Evolutionary conservation across 768 basidiomycete species (phyloP).

Genomic region (Trichaptum fuscoviolaceum): DNA sequence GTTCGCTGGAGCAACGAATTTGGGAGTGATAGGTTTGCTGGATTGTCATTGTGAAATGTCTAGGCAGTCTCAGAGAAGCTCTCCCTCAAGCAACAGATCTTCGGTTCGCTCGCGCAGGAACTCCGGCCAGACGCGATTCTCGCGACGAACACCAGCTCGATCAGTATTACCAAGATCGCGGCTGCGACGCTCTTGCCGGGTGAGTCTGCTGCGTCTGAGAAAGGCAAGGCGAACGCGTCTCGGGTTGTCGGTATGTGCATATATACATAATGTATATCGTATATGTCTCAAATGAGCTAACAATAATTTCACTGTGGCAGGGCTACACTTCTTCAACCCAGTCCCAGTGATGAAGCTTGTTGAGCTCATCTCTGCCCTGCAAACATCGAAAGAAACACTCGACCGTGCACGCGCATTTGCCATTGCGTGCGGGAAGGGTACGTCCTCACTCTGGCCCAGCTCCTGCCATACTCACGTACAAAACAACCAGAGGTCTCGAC

Average conservation of each 20-base stretch:
- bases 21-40: background rate
- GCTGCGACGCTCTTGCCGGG: conserved; percentile 65
- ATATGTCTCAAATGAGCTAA: background rate
- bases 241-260: conserved; percentile 70
- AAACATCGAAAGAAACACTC: conserved; percentile 76
- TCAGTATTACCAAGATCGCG: conserved; percentile 92
- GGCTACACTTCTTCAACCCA: conserved; percentile 93
- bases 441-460: conserved; percentile 8
- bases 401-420: conserved; percentile 79
- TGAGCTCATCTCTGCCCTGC: conserved; percentile 90
- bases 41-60: background rate
- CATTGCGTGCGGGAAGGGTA: conserved; percentile 84
- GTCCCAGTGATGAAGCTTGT: conserved; percentile 97
- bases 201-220: conserved; percentile 50
- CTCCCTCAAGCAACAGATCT: conserved; percentile 72
- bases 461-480: conserved; percentile 7
- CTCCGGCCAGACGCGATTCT: conserved; percentile 73
- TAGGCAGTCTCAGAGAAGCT: conserved; percentile 88
- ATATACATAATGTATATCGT: conserved; percentile 10
- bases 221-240: conserved; percentile 57
- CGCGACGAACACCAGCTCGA: conserved; percentile 91
- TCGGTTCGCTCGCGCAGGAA: conserved; percentile 61
- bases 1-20: background rate
- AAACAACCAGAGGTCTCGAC: conserved; percentile 68
- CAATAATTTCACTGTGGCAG: conserved; percentile 30